Evolutionary conservation across 257 asterid genomes (phyloP), one percentile per base, ranked within the genome.

Genomic region (Nicotiana tomentosiformis): DNA sequence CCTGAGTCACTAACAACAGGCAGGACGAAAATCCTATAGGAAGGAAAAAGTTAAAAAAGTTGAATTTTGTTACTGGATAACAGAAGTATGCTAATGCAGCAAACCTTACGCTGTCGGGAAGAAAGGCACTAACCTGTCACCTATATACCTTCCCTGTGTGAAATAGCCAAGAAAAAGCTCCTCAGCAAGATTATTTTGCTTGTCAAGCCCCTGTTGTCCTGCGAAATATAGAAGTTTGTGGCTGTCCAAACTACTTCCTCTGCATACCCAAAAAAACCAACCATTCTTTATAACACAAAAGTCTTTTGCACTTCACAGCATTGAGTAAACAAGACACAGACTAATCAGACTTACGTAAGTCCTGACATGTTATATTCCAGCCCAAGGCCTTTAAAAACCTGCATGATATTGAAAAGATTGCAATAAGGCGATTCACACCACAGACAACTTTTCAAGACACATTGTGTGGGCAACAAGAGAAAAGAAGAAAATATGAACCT

Each of bases 111-210:
- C 37, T 46, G 7, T 46, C 78, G 23, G 26, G 46, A 77, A 87
- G 57, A 53, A 30, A 0, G 77, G 74, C 11, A 83, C 88, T 84
- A n/a, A 93, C 99, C 91, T 88, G 88, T 93, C 98, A 57, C 98
- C 98, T 15, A 96, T 88, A 72, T 86, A 96, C 87, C 87, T 94
- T n/a, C 93, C 99, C 83, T 83, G 90, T 0, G 93, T 88, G 87
- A 96, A 94, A 87, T 94, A 94, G 85, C 98, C 98, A 26, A 84
- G 68, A 77, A 78, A 77, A 83, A 96, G 92, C 90, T 93, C 95
- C 87, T 96, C 97, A 3, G 88, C 92, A 10, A 94, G 97, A 8
- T 90, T 83, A 80, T 96, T 91, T 84, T 96, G 99, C 90, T 91
- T 93, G 26, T 91, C 97, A 11, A 30, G 70, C 16, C 92, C 93